Evolutionary conservation across 495 filamentous ascomycete genomes (phyloP).

Genomic region (Bathelium albidoporum): DNA sequence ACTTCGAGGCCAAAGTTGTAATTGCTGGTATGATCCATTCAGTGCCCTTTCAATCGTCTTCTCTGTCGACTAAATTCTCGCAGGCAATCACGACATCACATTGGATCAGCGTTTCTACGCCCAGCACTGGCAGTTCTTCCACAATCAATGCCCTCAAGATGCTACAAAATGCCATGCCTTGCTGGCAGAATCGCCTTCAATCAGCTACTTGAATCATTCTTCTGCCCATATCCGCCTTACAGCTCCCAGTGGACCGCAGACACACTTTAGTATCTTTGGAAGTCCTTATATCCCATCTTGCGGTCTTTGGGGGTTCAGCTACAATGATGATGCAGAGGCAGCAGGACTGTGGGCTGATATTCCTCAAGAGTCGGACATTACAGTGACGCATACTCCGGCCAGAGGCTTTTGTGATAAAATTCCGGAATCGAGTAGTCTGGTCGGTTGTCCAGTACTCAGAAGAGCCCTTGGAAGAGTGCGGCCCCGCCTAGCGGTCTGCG

Average conservation of each 20-base stretch:
- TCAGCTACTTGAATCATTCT: slow-evolving; percentile 58
- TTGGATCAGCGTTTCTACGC: slow-evolving; percentile 46
- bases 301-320: slow-evolving; percentile 61
- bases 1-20: slow-evolving; percentile 49
- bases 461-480: slow-evolving; percentile 21
- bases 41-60: not conserved
- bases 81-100: slow-evolving; percentile 74
- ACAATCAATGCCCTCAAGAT: slow-evolving; percentile 49
- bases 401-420: slow-evolving; percentile 22
- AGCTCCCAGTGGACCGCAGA: slow-evolving; percentile 49
- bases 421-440: slow-evolving; percentile 10
- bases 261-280: slow-evolving; percentile 63
- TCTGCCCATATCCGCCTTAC: slow-evolving; percentile 47
- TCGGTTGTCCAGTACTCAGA: slow-evolving; percentile 26
- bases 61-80: slow-evolving; percentile 2
- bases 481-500: slow-evolving; percentile 29
- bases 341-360: slow-evolving; percentile 38
- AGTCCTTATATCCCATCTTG: slow-evolving; percentile 57
- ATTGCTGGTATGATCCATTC: slow-evolving; percentile 40
- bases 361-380: slow-evolving; percentile 26
- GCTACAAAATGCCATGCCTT: slow-evolving; percentile 45
- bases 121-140: slow-evolving; percentile 31
- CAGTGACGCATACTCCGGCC: slow-evolving; percentile 32
- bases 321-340: slow-evolving; percentile 39
- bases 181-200: slow-evolving; percentile 42